Conservation (phyloP, 2,329 filamentous ascomycete species). For the Byssochlamys sp. region DNA sequence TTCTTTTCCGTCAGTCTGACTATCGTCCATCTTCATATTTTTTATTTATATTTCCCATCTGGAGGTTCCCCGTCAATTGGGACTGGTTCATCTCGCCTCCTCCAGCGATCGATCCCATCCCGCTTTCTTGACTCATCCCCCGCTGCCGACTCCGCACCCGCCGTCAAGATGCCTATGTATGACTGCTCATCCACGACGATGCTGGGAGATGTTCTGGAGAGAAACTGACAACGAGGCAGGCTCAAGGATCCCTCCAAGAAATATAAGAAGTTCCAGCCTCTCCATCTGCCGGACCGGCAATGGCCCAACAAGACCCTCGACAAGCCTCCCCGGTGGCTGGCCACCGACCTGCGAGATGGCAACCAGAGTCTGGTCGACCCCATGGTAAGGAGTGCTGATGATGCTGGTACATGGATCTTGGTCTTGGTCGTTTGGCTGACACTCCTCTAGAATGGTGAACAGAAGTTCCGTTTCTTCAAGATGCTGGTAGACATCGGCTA, state of each 20-base stretch:
- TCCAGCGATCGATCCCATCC: background rate
- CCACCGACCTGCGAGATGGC: conserved; percentile 79
- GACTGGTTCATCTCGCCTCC: background rate
- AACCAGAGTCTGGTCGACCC: conserved; percentile 90
- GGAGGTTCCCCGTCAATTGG: background rate
- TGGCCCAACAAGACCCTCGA: conserved; percentile 76
- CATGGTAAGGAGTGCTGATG: conserved; percentile 55
- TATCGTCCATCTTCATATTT: background rate
- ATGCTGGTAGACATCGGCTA: conserved; percentile 88
- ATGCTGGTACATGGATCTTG: background rate
- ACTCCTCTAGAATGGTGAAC: conserved; percentile 64
- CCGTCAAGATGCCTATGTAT: conserved; percentile 30
- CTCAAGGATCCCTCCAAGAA: conserved; percentile 42
- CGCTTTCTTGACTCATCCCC: conserved; percentile 8
- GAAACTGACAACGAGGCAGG: conserved; percentile 19
- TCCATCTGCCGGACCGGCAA: conserved; percentile 45
- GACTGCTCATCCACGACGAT: conserved; percentile 4
- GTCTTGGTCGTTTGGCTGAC: background rate
- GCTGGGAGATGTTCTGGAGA: background rate
- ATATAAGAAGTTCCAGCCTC: conserved; percentile 38
- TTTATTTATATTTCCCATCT: background rate
- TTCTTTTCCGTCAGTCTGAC: background rate
- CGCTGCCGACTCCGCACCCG: conserved; percentile 10
- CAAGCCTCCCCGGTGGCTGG: conserved; percentile 82
- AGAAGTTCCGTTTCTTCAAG: conserved; percentile 91